Evolutionary conservation across 371 early-diverging fungal genomes (phyloP).

Genomic region (Apophysomyces sp.): DNA sequence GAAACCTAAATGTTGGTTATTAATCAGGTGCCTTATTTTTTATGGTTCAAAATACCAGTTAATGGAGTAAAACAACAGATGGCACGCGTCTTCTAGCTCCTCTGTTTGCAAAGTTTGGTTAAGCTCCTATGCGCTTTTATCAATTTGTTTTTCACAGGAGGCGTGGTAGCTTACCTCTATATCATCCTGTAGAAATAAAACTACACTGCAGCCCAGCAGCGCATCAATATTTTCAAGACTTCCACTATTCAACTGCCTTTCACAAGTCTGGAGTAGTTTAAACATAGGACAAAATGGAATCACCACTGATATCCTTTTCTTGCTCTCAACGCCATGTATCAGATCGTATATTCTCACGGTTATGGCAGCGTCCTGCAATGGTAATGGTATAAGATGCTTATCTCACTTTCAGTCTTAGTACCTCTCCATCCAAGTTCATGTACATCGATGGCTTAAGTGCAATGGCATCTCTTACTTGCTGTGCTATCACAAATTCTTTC

Average conservation of each 20-base stretch:
- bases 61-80: constrained; percentile 56
- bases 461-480: background rate
- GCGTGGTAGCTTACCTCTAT: constrained; percentile 25
- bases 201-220: constrained; percentile 67
- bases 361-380: constrained; percentile 12
- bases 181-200: constrained; percentile 49
- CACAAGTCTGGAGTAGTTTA: constrained; percentile 73
- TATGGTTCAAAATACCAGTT: constrained; percentile 51
- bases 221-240: constrained; percentile 72
- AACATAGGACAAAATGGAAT: constrained; percentile 69
- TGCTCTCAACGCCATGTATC: constrained; percentile 20
- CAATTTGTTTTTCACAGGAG: background rate
- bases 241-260: constrained; percentile 54
- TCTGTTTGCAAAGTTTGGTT: constrained; percentile 14
- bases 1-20: constrained; percentile 53
- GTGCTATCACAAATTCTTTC: constrained; percentile 7
- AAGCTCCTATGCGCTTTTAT: background rate
- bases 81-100: constrained; percentile 37
- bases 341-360: constrained; percentile 25
- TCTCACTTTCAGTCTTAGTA: constrained; percentile 9
- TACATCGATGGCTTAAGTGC: constrained; percentile 27
- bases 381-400: too few species aligned
- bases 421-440: constrained; percentile 54
- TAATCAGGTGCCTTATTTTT: background rate
- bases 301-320: constrained; percentile 35